Base-by-base conservation (phyloP, 768 basidiomycete species). In the Tylopilus subfusipes region DNA sequence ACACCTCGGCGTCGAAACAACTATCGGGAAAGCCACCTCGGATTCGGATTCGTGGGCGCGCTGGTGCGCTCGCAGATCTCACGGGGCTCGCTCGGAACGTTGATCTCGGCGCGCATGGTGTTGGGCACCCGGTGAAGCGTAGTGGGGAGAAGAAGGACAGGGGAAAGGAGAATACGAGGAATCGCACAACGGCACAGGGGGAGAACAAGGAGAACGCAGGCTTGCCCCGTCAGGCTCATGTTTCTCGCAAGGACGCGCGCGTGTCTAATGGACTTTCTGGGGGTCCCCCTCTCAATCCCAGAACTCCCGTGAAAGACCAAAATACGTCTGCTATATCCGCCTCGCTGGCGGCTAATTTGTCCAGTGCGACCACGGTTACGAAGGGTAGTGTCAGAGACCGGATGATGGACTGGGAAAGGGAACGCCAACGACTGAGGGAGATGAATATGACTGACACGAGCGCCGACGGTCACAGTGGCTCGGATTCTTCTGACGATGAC, bases 371-470 rank as follows among this genome's bases (percentile, higher is more conserved):
- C 10, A 58, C 53, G 11, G 53, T 65, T 9, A 48, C 63, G 25
- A 71, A 42, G 45, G 70, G 67, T 24, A 72, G 72, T 18, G 76
- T 77, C 18, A 78, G 77, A 53, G 81, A 87, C 54, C 76, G 88
- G 12, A 84, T 90, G 59, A 76, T 76, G 59, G 88, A 89, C 60
- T 90, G 88, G 87, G 87, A 90, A 65, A 74, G 82, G 39, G 87
- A 89, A 68, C 78, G 80, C 33, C 78, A 84, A 68, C 74, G 86
- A 55, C 68, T 89, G 64, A 77, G 87, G 60, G 86, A 88, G 75
- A 84, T 88, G 76, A 78, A 78, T 55, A 74, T 86, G 63, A 77
- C 83, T 64, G 86, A 88, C 63, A 60, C 78, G 77, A 63, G 76
- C 68, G 55, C 68, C 70, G 63, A 73, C 67, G 39, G 75, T 71